Evolutionary conservation across 257 asterid species (phyloP).

Genomic region (Perilla frutescens): DNA sequence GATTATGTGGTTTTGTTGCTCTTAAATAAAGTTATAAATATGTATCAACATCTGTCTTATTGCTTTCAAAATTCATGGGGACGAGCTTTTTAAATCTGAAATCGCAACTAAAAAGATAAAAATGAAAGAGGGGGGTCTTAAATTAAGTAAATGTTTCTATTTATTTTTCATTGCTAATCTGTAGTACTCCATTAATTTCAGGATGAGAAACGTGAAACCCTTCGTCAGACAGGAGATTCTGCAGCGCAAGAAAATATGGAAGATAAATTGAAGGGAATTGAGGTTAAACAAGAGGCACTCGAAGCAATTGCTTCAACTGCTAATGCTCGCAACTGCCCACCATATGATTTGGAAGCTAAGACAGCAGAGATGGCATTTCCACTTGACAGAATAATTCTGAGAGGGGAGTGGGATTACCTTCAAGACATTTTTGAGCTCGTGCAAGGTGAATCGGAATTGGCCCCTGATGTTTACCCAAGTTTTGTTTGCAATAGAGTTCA

Average conservation of each 20-base stretch:
- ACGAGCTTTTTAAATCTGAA: too few relatives aligned
- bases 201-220: constrained; percentile 53
- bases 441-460: constrained; percentile 44
- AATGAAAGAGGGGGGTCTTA: neutral
- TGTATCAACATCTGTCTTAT: neutral
- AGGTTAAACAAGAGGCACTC: constrained; percentile 59
- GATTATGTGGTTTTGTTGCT: neutral
- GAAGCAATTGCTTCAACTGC: constrained; percentile 40
- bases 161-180: neutral
- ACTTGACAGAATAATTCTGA: constrained; percentile 70
- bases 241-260: constrained; percentile 48
- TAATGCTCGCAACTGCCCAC: constrained; percentile 64
- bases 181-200: constrained; percentile 30
- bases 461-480: constrained; percentile 61
- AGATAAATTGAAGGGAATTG: constrained; percentile 44
- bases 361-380: constrained; percentile 74
- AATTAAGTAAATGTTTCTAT: neutral
- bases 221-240: constrained; percentile 54
- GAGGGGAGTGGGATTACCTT: constrained; percentile 89
- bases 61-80: neutral
- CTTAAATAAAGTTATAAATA: neutral
- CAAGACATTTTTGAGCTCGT: constrained; percentile 56
- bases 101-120: neutral
- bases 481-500: constrained; percentile 74
- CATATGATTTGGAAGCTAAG: constrained; percentile 69